phyloP scores from a whole-genome alignment of 352 stramenopile species.

The Pythium sukuiense region DNA sequence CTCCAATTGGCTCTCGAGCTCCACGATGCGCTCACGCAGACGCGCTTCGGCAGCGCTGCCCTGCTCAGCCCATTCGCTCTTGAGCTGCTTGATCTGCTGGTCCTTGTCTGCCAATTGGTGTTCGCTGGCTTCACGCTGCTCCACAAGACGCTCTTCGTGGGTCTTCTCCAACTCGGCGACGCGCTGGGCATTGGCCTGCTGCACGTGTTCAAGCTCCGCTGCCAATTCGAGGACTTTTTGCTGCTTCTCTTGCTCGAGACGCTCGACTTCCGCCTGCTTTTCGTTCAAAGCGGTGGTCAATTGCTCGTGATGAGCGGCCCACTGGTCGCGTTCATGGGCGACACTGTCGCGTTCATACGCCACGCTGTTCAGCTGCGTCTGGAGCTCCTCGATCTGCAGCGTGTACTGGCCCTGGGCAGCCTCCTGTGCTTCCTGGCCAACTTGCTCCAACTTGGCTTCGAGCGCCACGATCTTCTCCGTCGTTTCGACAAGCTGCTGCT shows the following conservation, averaged over 20 bases:
- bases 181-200: conserved; percentile 21
- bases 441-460: conserved; percentile 5
- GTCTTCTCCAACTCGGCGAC: conserved; percentile 18
- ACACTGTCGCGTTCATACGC: conserved; percentile 31
- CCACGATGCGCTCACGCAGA: conserved; percentile 34
- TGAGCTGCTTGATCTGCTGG: conserved; percentile 26
- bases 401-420: conserved; percentile 14
- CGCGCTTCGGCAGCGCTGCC: conserved; percentile 22
- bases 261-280: conserved; percentile 33
- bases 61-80: conserved; percentile 26
- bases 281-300: conserved; percentile 23
- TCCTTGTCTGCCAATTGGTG: conserved; percentile 32
- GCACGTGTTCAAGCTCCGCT: conserved; percentile 22
- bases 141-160: conserved; percentile 19
- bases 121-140: conserved; percentile 21
- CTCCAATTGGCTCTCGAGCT: conserved; percentile 43
- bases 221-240: conserved; percentile 32
- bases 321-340: conserved; percentile 10
- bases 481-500: conserved; percentile 12
- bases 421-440: conserved; percentile 7
- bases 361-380: conserved; percentile 41
- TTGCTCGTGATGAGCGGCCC: neutral
- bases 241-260: conserved; percentile 34
- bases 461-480: conserved; percentile 7
- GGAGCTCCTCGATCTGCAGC: conserved; percentile 17